These are phyloP conservation scores for Lepidium africanum DNA, from an alignment of 345 rosid species.

Conservation along the genomic window DNA sequence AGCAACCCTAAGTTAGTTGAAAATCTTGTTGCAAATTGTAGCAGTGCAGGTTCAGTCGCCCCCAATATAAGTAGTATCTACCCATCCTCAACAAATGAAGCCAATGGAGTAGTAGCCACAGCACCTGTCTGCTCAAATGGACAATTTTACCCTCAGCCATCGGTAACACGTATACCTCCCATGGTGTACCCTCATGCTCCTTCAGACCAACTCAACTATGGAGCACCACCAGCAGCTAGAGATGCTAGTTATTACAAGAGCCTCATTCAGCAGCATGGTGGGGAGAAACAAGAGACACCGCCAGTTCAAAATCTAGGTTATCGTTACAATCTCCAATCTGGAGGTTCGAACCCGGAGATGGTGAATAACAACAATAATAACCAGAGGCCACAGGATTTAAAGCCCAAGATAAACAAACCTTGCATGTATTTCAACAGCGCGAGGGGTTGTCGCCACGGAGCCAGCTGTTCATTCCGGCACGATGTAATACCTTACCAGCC, in stretches of 20 bases:
- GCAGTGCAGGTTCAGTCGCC: constrained; percentile 30
- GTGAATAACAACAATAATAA: constrained; percentile 35
- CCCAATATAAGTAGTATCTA: constrained; percentile 31
- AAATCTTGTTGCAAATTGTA: constrained; percentile 51
- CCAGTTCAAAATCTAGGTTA: constrained; percentile 33
- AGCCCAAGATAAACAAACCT: constrained; percentile 79
- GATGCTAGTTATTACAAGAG: constrained; percentile 81
- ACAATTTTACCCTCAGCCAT: constrained; percentile 38
- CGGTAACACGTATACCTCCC: constrained; percentile 25
- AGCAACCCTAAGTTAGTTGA: constrained; percentile 74
- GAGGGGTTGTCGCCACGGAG: constrained; percentile 88
- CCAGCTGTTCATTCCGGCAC: constrained; percentile 78
- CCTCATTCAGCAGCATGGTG: constrained; percentile 98
- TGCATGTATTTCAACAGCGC: constrained; percentile 84
- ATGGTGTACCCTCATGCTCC: constrained; percentile 26
- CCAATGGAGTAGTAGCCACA: constrained; percentile 36
- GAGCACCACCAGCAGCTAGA: constrained; percentile 42
- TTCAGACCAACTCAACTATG: constrained; percentile 32
- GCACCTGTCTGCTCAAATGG: constrained; percentile 40
- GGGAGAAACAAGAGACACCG: constrained; percentile 58
- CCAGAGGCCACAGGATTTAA: constrained; percentile 39
- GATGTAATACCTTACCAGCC: constrained; percentile 53
- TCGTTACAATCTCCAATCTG: constrained; percentile 36
- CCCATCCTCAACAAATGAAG: constrained; percentile 25
- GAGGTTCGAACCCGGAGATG: constrained; percentile 44